Percentiles rank a stretch among this genome's conserved stretches.
Conservation (phyloP, 192 early-diverging fungal species). For the Geranomyces michiganensis region DNA sequence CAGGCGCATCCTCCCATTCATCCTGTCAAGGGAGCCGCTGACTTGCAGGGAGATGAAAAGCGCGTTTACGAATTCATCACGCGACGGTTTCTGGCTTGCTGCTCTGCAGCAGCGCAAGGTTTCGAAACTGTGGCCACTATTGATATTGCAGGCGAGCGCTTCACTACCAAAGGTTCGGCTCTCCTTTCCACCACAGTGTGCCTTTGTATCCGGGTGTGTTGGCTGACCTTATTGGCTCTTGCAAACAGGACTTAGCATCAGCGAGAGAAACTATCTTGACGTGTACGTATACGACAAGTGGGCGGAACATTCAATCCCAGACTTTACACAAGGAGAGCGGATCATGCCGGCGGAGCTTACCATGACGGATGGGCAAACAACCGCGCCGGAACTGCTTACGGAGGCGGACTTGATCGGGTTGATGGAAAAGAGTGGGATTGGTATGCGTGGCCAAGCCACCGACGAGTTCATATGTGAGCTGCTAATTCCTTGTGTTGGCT, state of each 20-base stretch:
- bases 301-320: constrained; percentile 72
- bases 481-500: not conserved
- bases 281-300: constrained; percentile 92
- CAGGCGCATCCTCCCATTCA: constrained; percentile 99
- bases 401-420: constrained; percentile 84
- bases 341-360: constrained; percentile 70
- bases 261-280: constrained; percentile 88
- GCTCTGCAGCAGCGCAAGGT: constrained; percentile 88
- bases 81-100: constrained; percentile 88
- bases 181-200: not conserved
- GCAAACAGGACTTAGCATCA: constrained; percentile 69
- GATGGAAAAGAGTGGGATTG: constrained; percentile 95
- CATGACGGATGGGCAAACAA: constrained; percentile 70
- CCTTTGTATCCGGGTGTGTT: not conserved
- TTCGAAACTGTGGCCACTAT: constrained; percentile 76
- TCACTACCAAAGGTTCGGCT: constrained; percentile 64
- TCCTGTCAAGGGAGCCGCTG: constrained; percentile 65
- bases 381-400: constrained; percentile 73
- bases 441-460: constrained; percentile 39
- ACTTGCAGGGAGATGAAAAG: constrained; percentile 66
- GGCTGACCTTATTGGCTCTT: not conserved
- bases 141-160: constrained; percentile 72
- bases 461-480: not conserved
- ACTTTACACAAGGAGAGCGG: constrained; percentile 67
- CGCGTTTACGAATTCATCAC: constrained; percentile 86